Evolutionary conservation across 2,329 filamentous ascomycete genomes (phyloP).

Genomic region (Scolecobasidium constrictum): DNA sequence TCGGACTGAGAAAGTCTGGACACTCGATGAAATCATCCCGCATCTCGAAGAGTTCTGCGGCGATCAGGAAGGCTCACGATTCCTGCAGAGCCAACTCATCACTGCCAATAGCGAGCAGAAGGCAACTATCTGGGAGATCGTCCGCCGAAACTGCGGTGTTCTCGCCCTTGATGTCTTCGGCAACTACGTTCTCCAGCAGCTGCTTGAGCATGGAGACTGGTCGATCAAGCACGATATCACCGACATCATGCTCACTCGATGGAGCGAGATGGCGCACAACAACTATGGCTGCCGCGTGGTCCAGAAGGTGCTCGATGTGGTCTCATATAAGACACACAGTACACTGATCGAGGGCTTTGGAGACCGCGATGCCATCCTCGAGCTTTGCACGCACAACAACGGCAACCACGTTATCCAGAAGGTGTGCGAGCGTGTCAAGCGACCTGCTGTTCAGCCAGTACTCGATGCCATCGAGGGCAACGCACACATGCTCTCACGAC

Average conservation of each 20-base stretch:
- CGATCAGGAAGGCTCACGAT: slow-evolving; percentile 89
- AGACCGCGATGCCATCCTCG: no score
- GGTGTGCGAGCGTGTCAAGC: slow-evolving; percentile 70
- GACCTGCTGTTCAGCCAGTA: slow-evolving; percentile 73
- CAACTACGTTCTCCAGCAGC: slow-evolving; percentile 96
- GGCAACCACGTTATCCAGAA: slow-evolving; percentile 97
- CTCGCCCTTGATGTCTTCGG: slow-evolving; percentile 96
- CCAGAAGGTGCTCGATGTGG: slow-evolving; percentile 87
- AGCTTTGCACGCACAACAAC: slow-evolving; percentile 80
- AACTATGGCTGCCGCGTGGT: slow-evolving; percentile 94
- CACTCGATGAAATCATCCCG: slow-evolving; percentile 79
- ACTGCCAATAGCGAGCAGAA: slow-evolving; percentile 94
- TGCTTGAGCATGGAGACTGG: slow-evolving; percentile 93
- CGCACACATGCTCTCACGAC: slow-evolving; percentile 61
- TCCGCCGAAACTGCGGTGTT: slow-evolving; percentile 71
- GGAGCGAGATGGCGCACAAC: slow-evolving; percentile 68
- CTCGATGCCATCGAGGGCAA: slow-evolving; percentile 69
- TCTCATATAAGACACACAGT: slow-evolving; percentile 84
- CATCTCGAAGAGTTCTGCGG: slow-evolving; percentile 91
- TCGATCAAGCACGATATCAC: slow-evolving; percentile 82
- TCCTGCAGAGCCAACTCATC: slow-evolving; percentile 88
- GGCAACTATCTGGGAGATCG: slow-evolving; percentile 78
- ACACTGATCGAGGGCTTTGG: slow-evolving; percentile 49
- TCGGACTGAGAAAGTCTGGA: no score
- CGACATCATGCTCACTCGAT: slow-evolving; percentile 76